Conservation (phyloP, 345 rosid species). For the rapeseed (Brassica napus) region Da-Ae NC_063439.1:2418001-2418500, state of each 20-base stretch:
- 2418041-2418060: conserved; percentile 2
- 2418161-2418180: not conserved
- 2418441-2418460: conserved; percentile 5
- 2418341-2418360: conserved; percentile 43
- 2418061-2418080: not conserved
- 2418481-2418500: conserved; percentile 11
- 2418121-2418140: not conserved
- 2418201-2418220: conserved; percentile 9
- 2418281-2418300: conserved; percentile 80
- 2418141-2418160: conserved; percentile 7
- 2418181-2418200: not conserved
- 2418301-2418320: conserved; percentile 98
- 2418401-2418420: conserved; percentile 2
- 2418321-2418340: conserved; percentile 76
- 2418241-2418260: conserved; percentile 28
- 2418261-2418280: conserved; percentile 98
- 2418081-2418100: not conserved
- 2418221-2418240: conserved; percentile 17
- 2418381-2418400: not conserved
- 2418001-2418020: not conserved
- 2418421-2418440: conserved; percentile 18
- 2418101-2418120: not conserved
- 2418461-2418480: conserved; percentile 6
- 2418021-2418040: not conserved
- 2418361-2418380: conserved; percentile 17